phyloP scores from a whole-genome alignment of 2,329 filamentous ascomycete species.

The Lachnellula occidentalis region DNA sequence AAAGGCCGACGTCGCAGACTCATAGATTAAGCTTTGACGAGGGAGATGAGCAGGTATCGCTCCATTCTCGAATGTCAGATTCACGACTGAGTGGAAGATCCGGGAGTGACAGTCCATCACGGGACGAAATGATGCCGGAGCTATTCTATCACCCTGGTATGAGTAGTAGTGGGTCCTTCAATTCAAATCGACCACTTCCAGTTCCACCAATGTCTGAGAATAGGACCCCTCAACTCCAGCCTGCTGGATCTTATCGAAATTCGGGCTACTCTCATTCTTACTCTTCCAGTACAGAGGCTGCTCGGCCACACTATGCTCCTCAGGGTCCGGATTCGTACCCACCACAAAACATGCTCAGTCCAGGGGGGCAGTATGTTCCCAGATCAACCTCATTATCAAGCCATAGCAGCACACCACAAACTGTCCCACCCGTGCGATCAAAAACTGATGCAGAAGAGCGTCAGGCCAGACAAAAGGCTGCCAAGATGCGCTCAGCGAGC shows the following conservation, averaged over 20 bases:
- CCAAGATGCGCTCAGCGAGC: slow-evolving; percentile 48
- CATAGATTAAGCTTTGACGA: slow-evolving; percentile 86
- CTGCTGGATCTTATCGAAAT: slow-evolving; percentile 56
- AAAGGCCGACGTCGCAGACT: slow-evolving; percentile 65
- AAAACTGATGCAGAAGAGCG: slow-evolving; percentile 82
- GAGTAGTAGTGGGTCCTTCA: slow-evolving; percentile 52
- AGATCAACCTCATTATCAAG: slow-evolving; percentile 79
- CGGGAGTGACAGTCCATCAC: slow-evolving; percentile 58
- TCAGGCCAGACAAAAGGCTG: slow-evolving; percentile 47
- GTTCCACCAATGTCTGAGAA: slow-evolving; percentile 47
- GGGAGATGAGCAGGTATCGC: slow-evolving; percentile 69
- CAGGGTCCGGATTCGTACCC: slow-evolving; percentile 28
- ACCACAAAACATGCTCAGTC: slow-evolving; percentile 39
- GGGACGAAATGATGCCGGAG: slow-evolving; percentile 77
- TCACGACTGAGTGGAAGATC: slow-evolving; percentile 37
- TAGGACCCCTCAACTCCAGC: slow-evolving; percentile 41
- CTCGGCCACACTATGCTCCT: slow-evolving; percentile 20
- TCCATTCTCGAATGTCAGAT: slow-evolving; percentile 51
- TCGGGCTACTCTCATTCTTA: slow-evolving; percentile 43
- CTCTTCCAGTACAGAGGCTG: slow-evolving; percentile 42
- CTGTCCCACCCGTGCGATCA: slow-evolving; percentile 79
- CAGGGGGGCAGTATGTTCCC: slow-evolving; percentile 43
- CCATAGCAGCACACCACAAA: slow-evolving; percentile 72
- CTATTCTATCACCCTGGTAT: slow-evolving; percentile 91
- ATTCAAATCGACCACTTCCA: slow-evolving; percentile 55